Percentiles rank a stretch among this genome's conserved stretches.
phyloP scores from a whole-genome alignment of 371 early-diverging fungal genomes.

The Dichotomocladium elegans region DNA sequence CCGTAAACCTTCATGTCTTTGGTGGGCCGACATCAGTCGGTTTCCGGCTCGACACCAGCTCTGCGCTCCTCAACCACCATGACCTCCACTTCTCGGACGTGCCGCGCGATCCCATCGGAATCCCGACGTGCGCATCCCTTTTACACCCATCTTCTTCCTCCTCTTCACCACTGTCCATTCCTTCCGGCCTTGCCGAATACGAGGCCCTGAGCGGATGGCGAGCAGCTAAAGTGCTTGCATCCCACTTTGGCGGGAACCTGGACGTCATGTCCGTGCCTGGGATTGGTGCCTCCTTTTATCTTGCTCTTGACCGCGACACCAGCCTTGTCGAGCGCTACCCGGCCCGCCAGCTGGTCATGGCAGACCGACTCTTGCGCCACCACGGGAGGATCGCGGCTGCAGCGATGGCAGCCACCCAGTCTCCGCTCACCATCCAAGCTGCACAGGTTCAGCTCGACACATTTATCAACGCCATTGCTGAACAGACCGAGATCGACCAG shows the following conservation, averaged over 20 bases:
- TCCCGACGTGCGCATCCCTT: constrained; percentile 43
- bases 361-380: constrained; percentile 30
- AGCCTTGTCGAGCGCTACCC: constrained; percentile 52
- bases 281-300: constrained; percentile 69
- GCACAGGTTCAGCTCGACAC: constrained; percentile 15
- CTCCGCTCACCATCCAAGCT: constrained; percentile 8
- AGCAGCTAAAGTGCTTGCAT: constrained; percentile 41
- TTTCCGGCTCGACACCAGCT: constrained; percentile 21
- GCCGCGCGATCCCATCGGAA: constrained; percentile 36
- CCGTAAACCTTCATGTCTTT: constrained; percentile 21
- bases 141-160: constrained; percentile 33
- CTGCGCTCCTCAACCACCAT: constrained; percentile 19
- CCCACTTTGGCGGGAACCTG: constrained; percentile 76
- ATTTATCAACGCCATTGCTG: constrained; percentile 10
- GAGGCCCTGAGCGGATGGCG: constrained; percentile 28
- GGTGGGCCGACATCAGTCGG: constrained; percentile 39
- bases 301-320: constrained; percentile 64
- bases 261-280: constrained; percentile 70
- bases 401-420: constrained; percentile 3
- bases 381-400: constrained; percentile 24
- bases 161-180: neutral
- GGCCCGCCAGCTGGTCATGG: constrained; percentile 16
- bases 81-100: constrained; percentile 13
- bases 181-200: constrained; percentile 15
- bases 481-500: constrained; percentile 2